Percentiles rank a stretch among this genome's conserved stretches.
These are phyloP conservation scores for Verticillium nubilum DNA, from an alignment of 2,329 filamentous ascomycete species.

Conservation along the genomic window DNA sequence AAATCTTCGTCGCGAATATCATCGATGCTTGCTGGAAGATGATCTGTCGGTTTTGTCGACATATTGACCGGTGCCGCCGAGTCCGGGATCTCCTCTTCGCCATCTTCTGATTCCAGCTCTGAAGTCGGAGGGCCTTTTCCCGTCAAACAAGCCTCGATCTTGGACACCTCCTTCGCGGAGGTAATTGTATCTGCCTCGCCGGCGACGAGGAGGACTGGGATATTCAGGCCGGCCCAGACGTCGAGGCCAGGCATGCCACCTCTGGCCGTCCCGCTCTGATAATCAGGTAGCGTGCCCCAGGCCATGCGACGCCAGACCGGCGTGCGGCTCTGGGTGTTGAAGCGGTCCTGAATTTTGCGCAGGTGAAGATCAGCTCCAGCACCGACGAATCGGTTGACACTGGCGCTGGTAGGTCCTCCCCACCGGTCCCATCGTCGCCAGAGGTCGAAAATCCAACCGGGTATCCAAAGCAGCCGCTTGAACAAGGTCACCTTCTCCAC, in stretches of 20 bases:
- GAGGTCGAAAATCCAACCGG: conserved; percentile 67
- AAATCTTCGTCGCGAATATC: conserved; percentile 33
- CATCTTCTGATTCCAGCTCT: conserved; percentile 11
- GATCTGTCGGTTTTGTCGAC: conserved; percentile 20
- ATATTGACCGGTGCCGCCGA: conserved; percentile 42
- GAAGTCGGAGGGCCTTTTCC: conserved; percentile 3
- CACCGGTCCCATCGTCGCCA: conserved; percentile 74
- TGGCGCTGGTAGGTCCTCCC: conserved; percentile 72
- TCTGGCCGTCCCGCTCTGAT: conserved; percentile 42
- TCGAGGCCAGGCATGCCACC: conserved; percentile 65
- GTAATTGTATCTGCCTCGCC: conserved; percentile 75
- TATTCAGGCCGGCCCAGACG: conserved; percentile 65
- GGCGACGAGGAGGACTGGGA: conserved; percentile 74
- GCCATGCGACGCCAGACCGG: conserved; percentile 80
- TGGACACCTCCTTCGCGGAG: conserved; percentile 63
- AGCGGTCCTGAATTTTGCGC: conserved; percentile 62
- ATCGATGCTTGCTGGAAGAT: conserved; percentile 29
- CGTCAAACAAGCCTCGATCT: conserved; percentile 44
- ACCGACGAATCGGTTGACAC: conserved; percentile 74
- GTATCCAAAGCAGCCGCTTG: conserved; percentile 60
- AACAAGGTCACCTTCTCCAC: conserved; percentile 41
- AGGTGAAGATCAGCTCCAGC: conserved; percentile 58
- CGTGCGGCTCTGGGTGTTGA: conserved; percentile 79
- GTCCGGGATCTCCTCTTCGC: conserved; percentile 34
- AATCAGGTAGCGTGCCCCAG: conserved; percentile 61